Evolutionary conservation across 2,329 filamentous ascomycete species (phyloP).

Genomic region (Aspergillus sp.): DNA sequence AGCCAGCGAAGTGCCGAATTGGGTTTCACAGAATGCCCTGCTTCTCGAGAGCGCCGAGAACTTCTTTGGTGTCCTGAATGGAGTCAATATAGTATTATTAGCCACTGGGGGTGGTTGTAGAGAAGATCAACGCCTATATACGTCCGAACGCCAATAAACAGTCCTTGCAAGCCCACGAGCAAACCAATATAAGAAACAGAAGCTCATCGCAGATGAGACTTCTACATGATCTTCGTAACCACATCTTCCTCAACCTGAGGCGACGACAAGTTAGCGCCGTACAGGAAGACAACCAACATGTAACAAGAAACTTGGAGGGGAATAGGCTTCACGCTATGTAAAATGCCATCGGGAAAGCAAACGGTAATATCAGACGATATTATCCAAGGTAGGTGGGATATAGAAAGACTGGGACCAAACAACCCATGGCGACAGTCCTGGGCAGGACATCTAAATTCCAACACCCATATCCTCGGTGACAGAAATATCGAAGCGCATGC

Average conservation of each 20-base stretch:
- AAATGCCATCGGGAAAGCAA: background rate
- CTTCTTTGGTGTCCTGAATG: conserved; percentile 32
- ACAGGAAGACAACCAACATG: background rate
- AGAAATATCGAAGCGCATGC: background rate
- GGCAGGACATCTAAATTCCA: background rate
- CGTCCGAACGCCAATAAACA: conserved; percentile 25
- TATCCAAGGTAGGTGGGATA: background rate
- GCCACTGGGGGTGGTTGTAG: conserved; percentile 22
- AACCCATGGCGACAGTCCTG: too few species aligned
- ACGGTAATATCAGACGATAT: background rate
- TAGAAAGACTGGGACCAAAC: too few species aligned
- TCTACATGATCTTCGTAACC: conserved; percentile 84
- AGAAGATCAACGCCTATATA: conserved; percentile 32
- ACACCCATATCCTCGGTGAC: background rate
- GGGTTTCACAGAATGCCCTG: conserved; percentile 25
- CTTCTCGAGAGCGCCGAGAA: conserved; percentile 26
- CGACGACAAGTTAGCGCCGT: conserved; percentile 41
- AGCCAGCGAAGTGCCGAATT: background rate
- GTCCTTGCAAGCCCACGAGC: conserved; percentile 16
- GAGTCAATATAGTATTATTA: conserved; percentile 33
- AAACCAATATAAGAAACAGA: conserved; percentile 21
- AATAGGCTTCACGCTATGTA: background rate
- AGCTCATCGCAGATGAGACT: conserved; percentile 20
- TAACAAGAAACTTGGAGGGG: background rate
- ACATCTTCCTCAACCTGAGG: conserved; percentile 79